These are phyloP conservation scores for Strobilomyces confusus DNA, from an alignment of 768 basidiomycete genomes.

Conservation along the genomic window DNA sequence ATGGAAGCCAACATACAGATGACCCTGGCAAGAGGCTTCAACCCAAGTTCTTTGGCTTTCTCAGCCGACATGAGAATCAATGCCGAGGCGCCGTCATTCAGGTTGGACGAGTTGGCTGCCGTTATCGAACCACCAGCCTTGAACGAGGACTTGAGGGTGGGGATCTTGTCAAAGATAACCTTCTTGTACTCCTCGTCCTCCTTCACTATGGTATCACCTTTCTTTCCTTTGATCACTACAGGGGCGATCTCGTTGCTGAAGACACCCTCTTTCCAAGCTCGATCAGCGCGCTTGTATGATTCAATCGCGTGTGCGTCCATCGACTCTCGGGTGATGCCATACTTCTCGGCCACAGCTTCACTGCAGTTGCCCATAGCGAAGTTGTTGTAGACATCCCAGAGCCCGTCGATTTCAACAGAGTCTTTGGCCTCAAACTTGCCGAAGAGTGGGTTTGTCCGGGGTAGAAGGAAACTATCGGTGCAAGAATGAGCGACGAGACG, in stretches of 20 bases:
- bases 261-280: constrained; percentile 82
- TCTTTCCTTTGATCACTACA: constrained; percentile 88
- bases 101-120: constrained; percentile 90
- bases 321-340: constrained; percentile 78
- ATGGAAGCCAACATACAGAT: constrained; percentile 60
- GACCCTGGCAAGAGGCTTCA: constrained; percentile 92
- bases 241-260: constrained; percentile 89
- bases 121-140: constrained; percentile 88
- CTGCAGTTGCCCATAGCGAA: constrained; percentile 98
- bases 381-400: constrained; percentile 97
- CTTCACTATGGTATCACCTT: constrained; percentile 81
- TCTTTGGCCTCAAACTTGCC: constrained; percentile 88
- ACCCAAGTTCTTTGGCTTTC: constrained; percentile 85
- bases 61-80: constrained; percentile 92
- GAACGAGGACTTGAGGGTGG: constrained; percentile 85
- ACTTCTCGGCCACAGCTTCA: constrained; percentile 79
- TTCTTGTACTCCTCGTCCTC: constrained; percentile 99
- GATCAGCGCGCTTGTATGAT: constrained; percentile 90
- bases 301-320: constrained; percentile 92
- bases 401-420: constrained; percentile 87
- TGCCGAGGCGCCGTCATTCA: constrained; percentile 97
- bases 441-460: constrained; percentile 76
- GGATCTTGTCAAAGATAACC: constrained; percentile 91
- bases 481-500: constrained; percentile 1
- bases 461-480: constrained; percentile 64